A percentile compares a stretch with the other conserved stretches of the same genome.
These are phyloP conservation scores for Cercospora brassicicola DNA, from an alignment of 2,329 filamentous ascomycete species.

Conservation along the genomic window DNA sequence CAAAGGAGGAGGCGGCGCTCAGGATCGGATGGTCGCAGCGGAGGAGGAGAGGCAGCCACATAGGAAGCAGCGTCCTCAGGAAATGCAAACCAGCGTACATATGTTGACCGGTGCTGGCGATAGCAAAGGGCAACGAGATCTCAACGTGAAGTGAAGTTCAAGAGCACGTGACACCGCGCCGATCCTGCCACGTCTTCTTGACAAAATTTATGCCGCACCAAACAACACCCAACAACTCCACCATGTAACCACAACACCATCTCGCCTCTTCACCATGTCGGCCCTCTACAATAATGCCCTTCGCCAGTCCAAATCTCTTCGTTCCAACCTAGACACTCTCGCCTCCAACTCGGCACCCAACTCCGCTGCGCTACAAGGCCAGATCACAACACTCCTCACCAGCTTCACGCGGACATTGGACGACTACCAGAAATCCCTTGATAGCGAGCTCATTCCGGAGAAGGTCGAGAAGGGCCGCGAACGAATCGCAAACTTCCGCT, in stretches of 20 bases:
- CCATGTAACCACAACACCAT: slow-evolving; percentile 1
- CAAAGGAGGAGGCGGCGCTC: neutral
- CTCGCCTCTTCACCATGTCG: slow-evolving; percentile 4
- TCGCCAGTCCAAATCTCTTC: slow-evolving; percentile 78
- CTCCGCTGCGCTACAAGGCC: slow-evolving; percentile 57
- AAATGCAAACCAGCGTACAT: neutral
- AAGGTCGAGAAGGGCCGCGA: slow-evolving; percentile 91
- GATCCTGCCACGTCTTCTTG: slow-evolving; percentile 6
- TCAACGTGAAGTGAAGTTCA: neutral
- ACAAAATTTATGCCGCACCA: neutral
- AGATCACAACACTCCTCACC: slow-evolving; percentile 74
- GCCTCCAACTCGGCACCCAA: slow-evolving; percentile 60
- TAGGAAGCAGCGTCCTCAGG: neutral
- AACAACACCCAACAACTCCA: neutral
- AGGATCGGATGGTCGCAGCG: neutral
- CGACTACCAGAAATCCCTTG: slow-evolving; percentile 82
- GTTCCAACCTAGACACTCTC: slow-evolving; percentile 72
- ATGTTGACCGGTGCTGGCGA: neutral
- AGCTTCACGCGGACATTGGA: slow-evolving; percentile 87
- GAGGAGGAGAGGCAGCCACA: neutral
- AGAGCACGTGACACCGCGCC: neutral
- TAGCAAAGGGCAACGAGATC: neutral
- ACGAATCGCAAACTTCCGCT: slow-evolving; percentile 79
- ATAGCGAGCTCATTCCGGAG: slow-evolving; percentile 82
- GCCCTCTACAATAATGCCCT: slow-evolving; percentile 82